Percentiles rank a stretch among this genome's conserved stretches.
phyloP scores from a whole-genome alignment of 371 early-diverging fungal species.

The Mortierella sp. region DNA sequence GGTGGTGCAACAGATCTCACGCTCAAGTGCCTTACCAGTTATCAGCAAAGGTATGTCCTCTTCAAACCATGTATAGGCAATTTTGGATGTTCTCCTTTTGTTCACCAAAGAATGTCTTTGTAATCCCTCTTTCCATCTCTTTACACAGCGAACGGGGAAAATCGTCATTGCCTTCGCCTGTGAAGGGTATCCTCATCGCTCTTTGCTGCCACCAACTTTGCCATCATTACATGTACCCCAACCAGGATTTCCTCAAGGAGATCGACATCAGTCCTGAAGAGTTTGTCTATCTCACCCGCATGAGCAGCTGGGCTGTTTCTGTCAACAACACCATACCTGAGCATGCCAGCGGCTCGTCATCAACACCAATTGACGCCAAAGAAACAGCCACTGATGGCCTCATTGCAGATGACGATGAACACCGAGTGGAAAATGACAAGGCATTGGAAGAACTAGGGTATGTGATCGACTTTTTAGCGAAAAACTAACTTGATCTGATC shows the following conservation, averaged over 20 bases:
- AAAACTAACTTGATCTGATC: too few relatives aligned
- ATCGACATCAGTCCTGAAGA: conserved; percentile 61
- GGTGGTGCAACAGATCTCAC: conserved; percentile 94
- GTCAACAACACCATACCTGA: conserved; percentile 53
- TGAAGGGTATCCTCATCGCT: conserved; percentile 85
- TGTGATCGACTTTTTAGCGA: conserved; percentile 3
- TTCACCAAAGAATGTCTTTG: neutral
- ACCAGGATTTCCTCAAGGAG: conserved; percentile 68
- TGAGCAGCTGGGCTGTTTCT: conserved; percentile 82
- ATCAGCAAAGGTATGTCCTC: conserved; percentile 47
- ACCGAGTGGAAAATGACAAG: conserved; percentile 56
- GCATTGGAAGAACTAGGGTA: conserved; percentile 63
- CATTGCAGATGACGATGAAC: conserved; percentile 59
- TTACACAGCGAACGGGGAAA: conserved; percentile 34
- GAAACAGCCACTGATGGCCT: neutral
- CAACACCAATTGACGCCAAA: neutral
- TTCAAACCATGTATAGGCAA: neutral
- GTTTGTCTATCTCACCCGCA: conserved; percentile 69
- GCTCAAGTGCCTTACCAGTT: conserved; percentile 76
- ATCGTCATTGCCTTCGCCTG: conserved; percentile 50
- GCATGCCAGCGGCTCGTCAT: conserved; percentile 1
- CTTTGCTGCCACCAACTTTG: conserved; percentile 93
- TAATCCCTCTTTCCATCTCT: neutral
- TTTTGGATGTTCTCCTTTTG: neutral
- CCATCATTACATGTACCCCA: conserved; percentile 80